These are phyloP conservation scores for Dissophora globulifera DNA, from an alignment of 192 early-diverging fungal species.

Conservation along the genomic window DNA sequence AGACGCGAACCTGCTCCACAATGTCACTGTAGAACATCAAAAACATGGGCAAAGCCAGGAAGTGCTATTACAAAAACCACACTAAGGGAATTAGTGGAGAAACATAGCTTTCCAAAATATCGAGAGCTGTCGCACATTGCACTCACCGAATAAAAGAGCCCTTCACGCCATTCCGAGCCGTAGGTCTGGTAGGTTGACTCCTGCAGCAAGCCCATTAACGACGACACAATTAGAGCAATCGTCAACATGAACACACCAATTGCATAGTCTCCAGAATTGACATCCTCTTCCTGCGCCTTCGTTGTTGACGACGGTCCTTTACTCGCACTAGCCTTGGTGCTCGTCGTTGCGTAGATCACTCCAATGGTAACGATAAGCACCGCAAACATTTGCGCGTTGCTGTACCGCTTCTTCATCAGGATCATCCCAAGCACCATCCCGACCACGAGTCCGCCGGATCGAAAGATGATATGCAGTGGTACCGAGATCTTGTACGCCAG, in stretches of 20 bases:
- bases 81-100: no score
- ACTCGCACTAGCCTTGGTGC: slow-evolving; percentile 44
- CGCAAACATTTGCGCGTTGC: slow-evolving; percentile 60
- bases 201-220: slow-evolving; percentile 85
- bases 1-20: slow-evolving; percentile 59
- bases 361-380: slow-evolving; percentile 84
- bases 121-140: no score
- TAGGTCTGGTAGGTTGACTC: slow-evolving; percentile 82
- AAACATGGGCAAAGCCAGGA: slow-evolving; percentile 84
- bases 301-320: slow-evolving; percentile 8
- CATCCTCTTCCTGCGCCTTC: neutral
- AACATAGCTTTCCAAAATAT: no score
- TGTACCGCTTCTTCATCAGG: slow-evolving; percentile 72
- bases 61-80: no score
- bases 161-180: slow-evolving; percentile 88
- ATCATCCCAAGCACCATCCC: slow-evolving; percentile 83
- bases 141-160: slow-evolving; percentile 84
- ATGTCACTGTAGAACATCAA: slow-evolving; percentile 79
- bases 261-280: slow-evolving; percentile 60
- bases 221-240: slow-evolving; percentile 79
- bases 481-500: slow-evolving; percentile 85
- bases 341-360: slow-evolving; percentile 76
- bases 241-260: slow-evolving; percentile 76
- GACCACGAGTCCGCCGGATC: slow-evolving; percentile 83
- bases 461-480: slow-evolving; percentile 92